Base-by-base conservation (phyloP, 495 filamentous ascomycete species). In the Elasticomyces elasticus region DNA sequence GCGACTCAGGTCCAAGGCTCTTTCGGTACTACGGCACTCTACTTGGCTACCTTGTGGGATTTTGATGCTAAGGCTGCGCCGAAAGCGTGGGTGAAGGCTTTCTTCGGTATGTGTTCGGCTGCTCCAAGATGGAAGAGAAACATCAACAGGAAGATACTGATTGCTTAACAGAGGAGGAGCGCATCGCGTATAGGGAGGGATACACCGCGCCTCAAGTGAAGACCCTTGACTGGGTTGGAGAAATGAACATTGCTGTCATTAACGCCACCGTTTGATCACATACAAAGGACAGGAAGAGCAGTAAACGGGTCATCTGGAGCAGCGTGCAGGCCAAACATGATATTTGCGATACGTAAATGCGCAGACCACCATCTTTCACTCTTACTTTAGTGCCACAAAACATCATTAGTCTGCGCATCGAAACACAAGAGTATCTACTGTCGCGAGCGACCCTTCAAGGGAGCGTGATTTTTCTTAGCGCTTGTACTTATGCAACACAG, bases 21-120 rank as follows among this genome's bases (percentile, higher is more conserved):
- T 13, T 4, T 47, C n/a, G 44, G 44, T 4, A 47, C 44, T 7
- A 26, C 44, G 15, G 44, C 11, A 17, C 22, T 47, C n/a, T 47
- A 47, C 44, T 24, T 47, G 19, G 22, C 44, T 6, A 47, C 44
- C 6, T 27, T 47, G 17, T 47, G 44, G 44, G 44, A 47, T 27
- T 47, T 47, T 27, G 17, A 23, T 23, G 44, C 44, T n/a, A 9
- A 23, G 44, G 44, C 19, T 27, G 44, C 44, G 19, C 44, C 44
- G 24, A 47, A 47, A 24, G 11, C 22, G 5, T 47, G 44, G 44
- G 44, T 47, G 19, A 47, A 47, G 22, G 24, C 44, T 13, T 47
- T 47, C 44, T 47, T 47, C 24, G 44, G 44, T 47, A 26, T 24
- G 44, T 47, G 11, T 20, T 11, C 17, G n/a, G 44, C 44, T 47